A percentile compares a stretch with the other conserved stretches of the same genome.
These are phyloP conservation scores for Taphrina confusa DNA, from an alignment of 1,139 yeast genomes.

Conservation along the genomic window DNA sequence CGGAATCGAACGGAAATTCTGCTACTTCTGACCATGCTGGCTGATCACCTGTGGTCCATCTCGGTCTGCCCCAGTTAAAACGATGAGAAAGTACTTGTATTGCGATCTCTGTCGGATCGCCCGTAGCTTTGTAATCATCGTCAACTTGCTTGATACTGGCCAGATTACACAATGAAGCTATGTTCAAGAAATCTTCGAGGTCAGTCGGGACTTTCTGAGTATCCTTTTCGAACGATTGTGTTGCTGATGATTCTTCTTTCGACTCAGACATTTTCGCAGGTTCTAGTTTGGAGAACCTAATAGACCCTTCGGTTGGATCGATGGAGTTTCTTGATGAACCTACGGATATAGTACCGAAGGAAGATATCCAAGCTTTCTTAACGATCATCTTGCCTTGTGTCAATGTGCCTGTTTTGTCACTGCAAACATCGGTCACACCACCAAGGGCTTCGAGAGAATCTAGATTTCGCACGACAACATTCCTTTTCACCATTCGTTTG, in stretches of 20 bases:
- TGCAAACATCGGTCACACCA: conserved; percentile 76
- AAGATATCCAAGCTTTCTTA: conserved; percentile 74
- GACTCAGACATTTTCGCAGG: background rate
- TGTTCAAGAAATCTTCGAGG: conserved; percentile 55
- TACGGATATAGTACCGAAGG: conserved; percentile 65
- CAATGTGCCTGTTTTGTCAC: conserved; percentile 94
- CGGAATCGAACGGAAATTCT: conserved; percentile 78
- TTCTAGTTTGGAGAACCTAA: conserved; percentile 41
- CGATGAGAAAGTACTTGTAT: conserved; percentile 71
- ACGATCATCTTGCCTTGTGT: conserved; percentile 84
- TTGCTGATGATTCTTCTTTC: background rate
- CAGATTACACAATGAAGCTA: conserved; percentile 73
- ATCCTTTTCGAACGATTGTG: background rate
- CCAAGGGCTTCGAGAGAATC: conserved; percentile 81
- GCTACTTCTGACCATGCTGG: conserved; percentile 53
- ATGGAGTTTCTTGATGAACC: conserved; percentile 66
- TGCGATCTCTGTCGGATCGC: conserved; percentile 85
- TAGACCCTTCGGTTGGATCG: conserved; percentile 68
- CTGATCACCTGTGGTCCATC: conserved; percentile 34
- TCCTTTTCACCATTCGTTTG: conserved; percentile 68
- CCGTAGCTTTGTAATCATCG: conserved; percentile 68
- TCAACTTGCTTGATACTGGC: conserved; percentile 56
- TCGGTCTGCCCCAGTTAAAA: conserved; percentile 53
- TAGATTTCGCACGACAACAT: conserved; percentile 74
- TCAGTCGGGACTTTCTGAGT: conserved; percentile 2